Base-by-base conservation (phyloP, 2,329 filamentous ascomycete genomes). In the Diplodia sapinea region DNA sequence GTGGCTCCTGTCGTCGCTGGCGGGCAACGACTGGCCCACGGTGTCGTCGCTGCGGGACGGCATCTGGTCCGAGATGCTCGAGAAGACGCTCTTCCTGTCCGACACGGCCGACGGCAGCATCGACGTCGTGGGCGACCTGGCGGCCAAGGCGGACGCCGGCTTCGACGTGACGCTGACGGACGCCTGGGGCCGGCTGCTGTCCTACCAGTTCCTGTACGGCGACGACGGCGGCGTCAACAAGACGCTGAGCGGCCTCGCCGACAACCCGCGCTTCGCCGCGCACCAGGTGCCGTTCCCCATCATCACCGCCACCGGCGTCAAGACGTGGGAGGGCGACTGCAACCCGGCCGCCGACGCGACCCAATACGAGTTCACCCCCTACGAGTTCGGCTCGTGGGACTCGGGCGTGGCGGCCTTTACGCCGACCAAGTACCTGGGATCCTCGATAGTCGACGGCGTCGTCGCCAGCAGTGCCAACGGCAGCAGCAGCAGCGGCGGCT, bases 351-450 rank as follows among this genome's bases (percentile, higher is more conserved):
- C 69, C 23, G 89, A 89, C 76, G 84, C 86, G 15, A 88, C 87
- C 57, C 83, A 87, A 29, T 91, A 85, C 72, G 89, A 91, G 72
- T 87, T 91, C 76, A 84, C 82, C 69, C 87, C 89, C 1, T 90
- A 83, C 77, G 89, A 91, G 75, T 86, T 90, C 70, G 89, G 89
- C 69, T 85, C 83, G 20, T 90, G 85, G 79, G 89, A 91, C 74
- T 79, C 80, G 0, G 86, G 85, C 11, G 81, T 88, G 8, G 82
- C 79, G 54, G 88, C 87, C 47, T 91, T 91, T 73, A 86, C 82
- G 11, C 85, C 84, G 3, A 86, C 86, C 1, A 76, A 81, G 66
- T 91, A 87, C 74, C 81, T 89, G 31, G 89, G 87, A 33, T 87
- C 87, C 59, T 81, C 83, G 69, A 85, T 90, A 69, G 78, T 78